Evolutionary conservation across 1,284 basidiomycete genomes (phyloP), one percentile per base, ranked within the genome.

Genomic region (Cystobasidium sp.): DNA sequence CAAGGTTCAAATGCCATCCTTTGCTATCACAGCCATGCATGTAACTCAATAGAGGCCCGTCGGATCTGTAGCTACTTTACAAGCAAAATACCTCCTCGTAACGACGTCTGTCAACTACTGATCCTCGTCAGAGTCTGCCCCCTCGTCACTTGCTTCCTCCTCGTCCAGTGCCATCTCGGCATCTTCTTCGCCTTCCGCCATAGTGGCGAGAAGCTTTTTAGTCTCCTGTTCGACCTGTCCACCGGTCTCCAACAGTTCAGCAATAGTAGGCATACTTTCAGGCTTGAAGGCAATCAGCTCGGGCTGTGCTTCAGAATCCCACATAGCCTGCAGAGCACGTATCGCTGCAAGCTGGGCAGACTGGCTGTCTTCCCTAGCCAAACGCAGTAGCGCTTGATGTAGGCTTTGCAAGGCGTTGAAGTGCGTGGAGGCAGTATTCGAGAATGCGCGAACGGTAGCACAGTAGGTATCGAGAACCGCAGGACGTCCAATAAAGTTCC

Each of bases 351-450:
- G 81, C 12, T 92, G 88, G 22, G 88, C 82, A 37, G 85, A 84
- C 1, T 86, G 82, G 72, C 91, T 88, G 70, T 96, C 93, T 1
- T 91, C 89, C 9, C 94, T 89, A 0, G 92, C 93, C 74, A 91
- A 88, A 88, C 94, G 90, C 70, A 97, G 87, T n/a, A 98, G 83
- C 53, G 89, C 86, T 39, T 91, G 85, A 84, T 97, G 97, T 82
- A 95, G 84, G 9, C 85, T 82, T 81, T 97, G 95, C 76, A 95
- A 86, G 31, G 91, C 84, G 58, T 73, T 53, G 62, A 79, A 78
- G 22, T 91, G 82, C 65, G 86, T 84, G 59, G 51, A 37, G 37
- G 64, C 39, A 3, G 61, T 44, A 20, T 66, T 53, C 64, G 64
- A 12, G 20, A 66, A 66, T 20, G 49, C 12, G n/a, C 85, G 83